These are phyloP conservation scores for Gossypium stocksii DNA, from an alignment of 345 rosid species.

Conservation along the genomic window DNA sequence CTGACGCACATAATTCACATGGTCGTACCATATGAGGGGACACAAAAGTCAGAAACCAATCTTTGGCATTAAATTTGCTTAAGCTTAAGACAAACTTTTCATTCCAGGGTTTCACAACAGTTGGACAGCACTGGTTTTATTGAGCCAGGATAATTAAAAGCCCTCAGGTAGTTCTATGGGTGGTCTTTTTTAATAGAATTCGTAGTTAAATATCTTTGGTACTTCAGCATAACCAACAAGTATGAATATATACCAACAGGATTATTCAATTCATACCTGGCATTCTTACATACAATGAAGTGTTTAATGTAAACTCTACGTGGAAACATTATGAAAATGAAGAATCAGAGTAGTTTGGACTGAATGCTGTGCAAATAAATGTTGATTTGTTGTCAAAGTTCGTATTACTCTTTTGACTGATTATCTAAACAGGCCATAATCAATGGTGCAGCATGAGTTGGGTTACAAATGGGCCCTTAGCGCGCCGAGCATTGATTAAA, in stretches of 20 bases:
- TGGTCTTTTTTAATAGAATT: background rate
- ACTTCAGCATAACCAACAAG: background rate
- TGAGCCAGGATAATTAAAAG: background rate
- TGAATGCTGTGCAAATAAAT: no score
- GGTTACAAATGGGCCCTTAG: background rate
- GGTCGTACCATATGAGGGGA: background rate
- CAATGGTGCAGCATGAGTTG: background rate
- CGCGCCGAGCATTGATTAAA: constrained; percentile 11
- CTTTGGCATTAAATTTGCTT: background rate
- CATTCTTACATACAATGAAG: background rate
- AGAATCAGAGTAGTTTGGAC: no score
- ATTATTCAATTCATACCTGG: background rate
- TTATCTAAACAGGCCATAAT: background rate
- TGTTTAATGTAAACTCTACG: background rate
- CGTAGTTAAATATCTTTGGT: background rate
- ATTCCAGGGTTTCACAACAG: background rate
- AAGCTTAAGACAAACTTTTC: constrained; percentile 15
- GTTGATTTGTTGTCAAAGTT: background rate
- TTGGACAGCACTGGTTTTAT: constrained; percentile 4
- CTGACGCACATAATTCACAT: background rate
- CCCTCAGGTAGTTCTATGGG: background rate
- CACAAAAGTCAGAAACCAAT: constrained; percentile 6
- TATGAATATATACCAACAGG: background rate
- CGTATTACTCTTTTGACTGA: background rate
- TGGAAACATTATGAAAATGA: background rate